Evolutionary conservation across 495 filamentous ascomycete species (phyloP).

Genomic region (Penicillium odoratum): DNA sequence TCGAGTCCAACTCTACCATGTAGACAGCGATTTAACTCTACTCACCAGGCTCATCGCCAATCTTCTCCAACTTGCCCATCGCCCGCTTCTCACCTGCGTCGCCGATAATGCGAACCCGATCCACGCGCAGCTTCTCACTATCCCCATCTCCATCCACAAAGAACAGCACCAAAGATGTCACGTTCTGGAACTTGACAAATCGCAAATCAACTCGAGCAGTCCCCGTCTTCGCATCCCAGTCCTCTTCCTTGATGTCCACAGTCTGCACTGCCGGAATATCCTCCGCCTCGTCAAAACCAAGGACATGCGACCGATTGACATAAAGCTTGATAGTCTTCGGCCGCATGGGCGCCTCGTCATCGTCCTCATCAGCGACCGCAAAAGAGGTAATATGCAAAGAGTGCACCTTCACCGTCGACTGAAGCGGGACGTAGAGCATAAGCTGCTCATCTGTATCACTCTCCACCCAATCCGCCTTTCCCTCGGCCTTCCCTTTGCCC

Average conservation of each 20-base stretch:
- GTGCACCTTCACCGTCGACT: constrained; percentile 85
- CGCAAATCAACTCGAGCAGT: constrained; percentile 82
- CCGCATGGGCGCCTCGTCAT: constrained; percentile 76
- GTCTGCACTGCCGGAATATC: constrained; percentile 76
- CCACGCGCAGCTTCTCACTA: constrained; percentile 81
- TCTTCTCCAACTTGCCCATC: constrained; percentile 93
- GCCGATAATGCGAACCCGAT: constrained; percentile 82
- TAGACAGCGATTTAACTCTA: constrained; percentile 23
- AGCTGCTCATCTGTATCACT: constrained; percentile 98
- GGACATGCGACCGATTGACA: constrained; percentile 79
- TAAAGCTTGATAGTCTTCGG: constrained; percentile 85
- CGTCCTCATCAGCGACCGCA: constrained; percentile 59
- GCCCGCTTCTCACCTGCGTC: constrained; percentile 92
- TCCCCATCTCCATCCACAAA: constrained; percentile 86
- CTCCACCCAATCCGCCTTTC: constrained; percentile 84
- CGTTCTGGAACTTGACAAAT: constrained; percentile 97
- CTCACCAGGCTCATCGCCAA: constrained; percentile 74
- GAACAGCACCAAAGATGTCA: constrained; percentile 82
- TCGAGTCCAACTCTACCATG: not conserved
- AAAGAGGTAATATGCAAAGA: constrained; percentile 86
- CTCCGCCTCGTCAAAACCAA: constrained; percentile 95
- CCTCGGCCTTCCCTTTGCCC: constrained; percentile 53
- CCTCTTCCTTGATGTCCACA: constrained; percentile 66
- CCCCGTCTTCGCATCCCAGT: constrained; percentile 84
- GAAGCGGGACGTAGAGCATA: constrained; percentile 91